Evolutionary conservation across 441 rosid species (phyloP), one percentile per base, ranked within the genome.

Genomic region (Populus hybrid): DNA sequence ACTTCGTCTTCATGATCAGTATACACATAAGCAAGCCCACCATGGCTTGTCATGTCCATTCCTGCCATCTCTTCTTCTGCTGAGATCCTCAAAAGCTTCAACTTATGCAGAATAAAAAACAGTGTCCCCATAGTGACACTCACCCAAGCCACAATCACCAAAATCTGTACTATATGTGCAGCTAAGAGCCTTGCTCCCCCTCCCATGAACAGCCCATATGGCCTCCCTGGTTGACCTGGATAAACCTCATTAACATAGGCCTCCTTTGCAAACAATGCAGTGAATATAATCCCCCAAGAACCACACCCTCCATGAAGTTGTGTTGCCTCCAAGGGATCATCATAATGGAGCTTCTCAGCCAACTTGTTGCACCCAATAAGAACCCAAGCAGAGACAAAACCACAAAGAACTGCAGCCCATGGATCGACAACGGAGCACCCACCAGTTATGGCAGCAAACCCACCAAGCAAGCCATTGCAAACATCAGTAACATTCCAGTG

Each of bases 41-140:
- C 94, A 78, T 92, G 96, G 64, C 94, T 88, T 16, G 92, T 90
- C 77, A 86, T 61, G 50, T 92, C 91, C 86, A 90, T 79, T 34
- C 94, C 94, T 0, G 90, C 89, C 83, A 84, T 80, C 83, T 91
- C 93, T 69, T 87, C 87, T 26, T 88, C 94, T 4, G 87, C 28
- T 53, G 89, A 78, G 74, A 89, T 90, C 83, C 95, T 86, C 84
- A 88, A 64, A 30, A 91, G 78, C 36, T 82, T 82, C 61, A 90
- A 24, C 57, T 85, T 88, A 61, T 82, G 84, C 32, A 89, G 71
- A 14, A 85, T 61, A 28, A 36, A 87, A 81, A 91, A 89, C 76
- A 90, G 36, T 20, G 86, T 74, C 24, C 89, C 90, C 88, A 88
- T 88, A 8, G 88, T 83, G 30, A 79, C 64, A 73, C 90, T 87